Base-by-base conservation (phyloP, 2,329 filamentous ascomycete genomes). In the Talaromyces sp. region DNA sequence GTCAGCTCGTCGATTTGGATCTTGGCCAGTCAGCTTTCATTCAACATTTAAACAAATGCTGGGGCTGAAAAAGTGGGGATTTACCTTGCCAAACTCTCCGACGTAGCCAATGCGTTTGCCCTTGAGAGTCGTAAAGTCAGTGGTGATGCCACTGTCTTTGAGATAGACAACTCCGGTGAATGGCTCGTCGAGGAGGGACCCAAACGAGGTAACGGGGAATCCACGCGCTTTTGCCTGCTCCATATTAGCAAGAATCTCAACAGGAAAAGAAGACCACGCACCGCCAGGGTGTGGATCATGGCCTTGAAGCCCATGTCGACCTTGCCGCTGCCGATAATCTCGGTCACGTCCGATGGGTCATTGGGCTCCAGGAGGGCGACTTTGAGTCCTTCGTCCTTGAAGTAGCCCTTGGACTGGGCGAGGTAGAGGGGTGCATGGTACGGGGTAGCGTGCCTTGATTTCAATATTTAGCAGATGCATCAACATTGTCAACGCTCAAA, bases 1-100 rank as follows among this genome's bases (percentile, higher is more conserved):
- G 88, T 91, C 63, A 92, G 83, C 72, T 92, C 89, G 72, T 92
- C 89, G 66, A 92, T 91, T 77, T 91, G 88, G 72, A 91, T 91
- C 83, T 88, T 43, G 6, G 6, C 52, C 41, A 59, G 41, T 21
- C 21, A 48, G 29, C 29, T 21, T n/a, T 7, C 8, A 1, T 8
- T n/a, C 29, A 29, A 29, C 27, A 29, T 29, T 26, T n/a, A n/a
- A n/a, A n/a, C n/a, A n/a, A n/a, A n/a, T n/a, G n/a, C n/a, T n/a
- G n/a, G n/a, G n/a, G n/a, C 2, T 14, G 14, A 14, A n/a, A 4
- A 43, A 10, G 24, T 41, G 31, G n/a, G 19, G 1, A 14, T 65
- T 52, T 63, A 80, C 78, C 73, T 85, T 92, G 75, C 89, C 89
- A 64, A 91, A 91, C 72, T 91, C 89, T 67, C 88, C 88, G 60